Evolutionary conservation across 305 asterid genomes (phyloP).

Genomic region (Ajuga reptans): DNA sequence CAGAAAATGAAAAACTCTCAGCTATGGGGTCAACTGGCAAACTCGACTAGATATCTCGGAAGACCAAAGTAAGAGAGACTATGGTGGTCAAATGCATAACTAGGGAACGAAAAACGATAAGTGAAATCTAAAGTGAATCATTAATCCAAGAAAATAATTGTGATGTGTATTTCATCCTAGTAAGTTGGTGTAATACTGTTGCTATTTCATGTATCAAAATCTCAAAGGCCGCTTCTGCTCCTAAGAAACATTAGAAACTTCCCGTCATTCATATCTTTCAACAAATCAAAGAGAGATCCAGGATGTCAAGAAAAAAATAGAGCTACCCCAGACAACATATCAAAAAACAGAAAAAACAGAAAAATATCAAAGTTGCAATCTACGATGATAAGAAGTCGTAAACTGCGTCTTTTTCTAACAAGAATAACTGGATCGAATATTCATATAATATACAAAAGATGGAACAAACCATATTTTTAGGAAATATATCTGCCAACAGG

Average conservation of each 20-base stretch:
- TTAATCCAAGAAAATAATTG: background rate
- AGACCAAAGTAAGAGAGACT: background rate
- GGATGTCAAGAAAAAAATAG: background rate
- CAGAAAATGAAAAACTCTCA: slow-evolving; percentile 11
- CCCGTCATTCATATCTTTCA: background rate
- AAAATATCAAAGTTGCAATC: slow-evolving; percentile 3
- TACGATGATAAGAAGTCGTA: background rate
- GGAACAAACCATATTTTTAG: slow-evolving; percentile 46
- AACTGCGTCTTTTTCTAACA: background rate
- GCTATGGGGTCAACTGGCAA: background rate
- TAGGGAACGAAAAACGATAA: background rate
- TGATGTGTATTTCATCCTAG: slow-evolving; percentile 11
- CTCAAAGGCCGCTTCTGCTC: background rate
- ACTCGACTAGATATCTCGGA: background rate
- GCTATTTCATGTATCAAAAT: background rate
- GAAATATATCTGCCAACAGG: slow-evolving; percentile 59
- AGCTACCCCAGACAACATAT: background rate
- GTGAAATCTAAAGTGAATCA: background rate
- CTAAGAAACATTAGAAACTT: slow-evolving; percentile 9
- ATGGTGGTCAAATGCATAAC: background rate
- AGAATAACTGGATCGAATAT: slow-evolving; percentile 14
- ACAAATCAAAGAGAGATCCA: background rate
- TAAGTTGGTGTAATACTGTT: background rate
- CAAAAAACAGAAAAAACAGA: background rate
- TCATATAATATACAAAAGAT: background rate